A percentile compares a stretch with the other conserved stretches of the same genome.
phyloP scores from a whole-genome alignment of 2,329 filamentous ascomycete species.

The Talaromyces albobiverticillius region DNA sequence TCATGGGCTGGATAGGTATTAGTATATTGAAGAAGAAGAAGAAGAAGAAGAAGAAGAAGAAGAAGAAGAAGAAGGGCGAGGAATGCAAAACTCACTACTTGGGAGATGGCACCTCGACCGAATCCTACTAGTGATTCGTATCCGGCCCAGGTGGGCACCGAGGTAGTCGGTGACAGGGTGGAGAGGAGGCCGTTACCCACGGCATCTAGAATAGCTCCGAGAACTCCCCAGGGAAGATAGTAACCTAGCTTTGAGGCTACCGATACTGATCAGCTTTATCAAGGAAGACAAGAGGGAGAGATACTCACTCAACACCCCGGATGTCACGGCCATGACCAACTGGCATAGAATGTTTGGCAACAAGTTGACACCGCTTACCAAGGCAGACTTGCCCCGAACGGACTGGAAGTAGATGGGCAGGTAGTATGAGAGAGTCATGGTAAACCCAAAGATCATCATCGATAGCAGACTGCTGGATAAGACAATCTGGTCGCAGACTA shows the following conservation, averaged over 20 bases:
- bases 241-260: conserved; percentile 31
- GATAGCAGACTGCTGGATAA: conserved; percentile 31
- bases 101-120: conserved; percentile 36
- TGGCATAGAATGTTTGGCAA: conserved; percentile 39
- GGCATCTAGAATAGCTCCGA: conserved; percentile 27
- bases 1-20: conserved; percentile 43
- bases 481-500: conserved; percentile 39
- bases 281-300: not conserved
- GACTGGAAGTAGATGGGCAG: conserved; percentile 51
- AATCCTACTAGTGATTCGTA: conserved; percentile 47
- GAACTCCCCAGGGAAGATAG: conserved; percentile 31
- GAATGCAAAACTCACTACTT: conserved; percentile 21
- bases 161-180: conserved; percentile 37
- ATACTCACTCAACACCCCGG: conserved; percentile 30
- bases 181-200: conserved; percentile 42
- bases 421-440: conserved; percentile 40
- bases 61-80: conserved; percentile 3
- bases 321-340: conserved; percentile 28
- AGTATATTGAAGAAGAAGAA: conserved; percentile 21
- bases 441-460: conserved; percentile 32
- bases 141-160: conserved; percentile 44
- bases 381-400: conserved; percentile 30
- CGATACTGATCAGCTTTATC: conserved; percentile 15
- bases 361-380: conserved; percentile 36
- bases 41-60: too few species aligned